Evolutionary conservation across 2,329 filamentous ascomycete species (phyloP).

Genomic region (Epichloe festucae): DNA sequence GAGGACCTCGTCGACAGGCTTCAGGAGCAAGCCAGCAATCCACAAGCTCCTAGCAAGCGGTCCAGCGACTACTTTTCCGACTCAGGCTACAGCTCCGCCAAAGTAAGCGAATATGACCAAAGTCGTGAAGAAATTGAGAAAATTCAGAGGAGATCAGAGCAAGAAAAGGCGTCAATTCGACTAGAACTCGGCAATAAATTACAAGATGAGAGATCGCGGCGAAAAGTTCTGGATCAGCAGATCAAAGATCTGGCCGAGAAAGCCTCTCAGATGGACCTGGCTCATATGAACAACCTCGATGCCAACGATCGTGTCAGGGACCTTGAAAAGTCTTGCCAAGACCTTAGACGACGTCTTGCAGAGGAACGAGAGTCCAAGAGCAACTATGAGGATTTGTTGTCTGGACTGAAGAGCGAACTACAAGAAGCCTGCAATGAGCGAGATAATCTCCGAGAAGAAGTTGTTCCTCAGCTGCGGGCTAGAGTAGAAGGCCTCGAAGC

Average conservation of each 20-base stretch:
- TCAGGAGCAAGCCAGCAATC: constrained; percentile 59
- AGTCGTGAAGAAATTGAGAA: constrained; percentile 64
- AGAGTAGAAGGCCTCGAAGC: constrained; percentile 67
- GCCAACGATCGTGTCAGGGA: constrained; percentile 55
- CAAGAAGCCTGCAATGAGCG: constrained; percentile 74
- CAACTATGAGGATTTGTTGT: constrained; percentile 86
- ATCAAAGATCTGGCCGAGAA: constrained; percentile 72
- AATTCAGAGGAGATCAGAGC: constrained; percentile 71
- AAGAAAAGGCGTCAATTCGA: constrained; percentile 78
- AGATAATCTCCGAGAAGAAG: constrained; percentile 80
- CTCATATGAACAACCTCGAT: constrained; percentile 42
- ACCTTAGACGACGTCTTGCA: constrained; percentile 64
- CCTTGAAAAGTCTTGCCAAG: constrained; percentile 68
- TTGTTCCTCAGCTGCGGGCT: constrained; percentile 66
- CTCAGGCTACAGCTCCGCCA: constrained; percentile 76
- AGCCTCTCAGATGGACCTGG: constrained; percentile 48
- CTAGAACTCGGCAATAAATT: constrained; percentile 75
- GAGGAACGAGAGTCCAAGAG: constrained; percentile 82
- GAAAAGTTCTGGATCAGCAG: constrained; percentile 69
- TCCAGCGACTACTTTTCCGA: constrained; percentile 98
- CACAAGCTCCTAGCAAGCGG: constrained; percentile 48
- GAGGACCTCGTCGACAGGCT: constrained; percentile 86
- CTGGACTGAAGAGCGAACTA: constrained; percentile 71
- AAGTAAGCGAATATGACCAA: constrained; percentile 55
- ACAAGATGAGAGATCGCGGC: constrained; percentile 68